Percentiles rank a stretch among this genome's conserved stretches.
These are phyloP conservation scores for Candida odintsovae DNA, from an alignment of 805 yeast species.

Conservation along the genomic window DNA sequence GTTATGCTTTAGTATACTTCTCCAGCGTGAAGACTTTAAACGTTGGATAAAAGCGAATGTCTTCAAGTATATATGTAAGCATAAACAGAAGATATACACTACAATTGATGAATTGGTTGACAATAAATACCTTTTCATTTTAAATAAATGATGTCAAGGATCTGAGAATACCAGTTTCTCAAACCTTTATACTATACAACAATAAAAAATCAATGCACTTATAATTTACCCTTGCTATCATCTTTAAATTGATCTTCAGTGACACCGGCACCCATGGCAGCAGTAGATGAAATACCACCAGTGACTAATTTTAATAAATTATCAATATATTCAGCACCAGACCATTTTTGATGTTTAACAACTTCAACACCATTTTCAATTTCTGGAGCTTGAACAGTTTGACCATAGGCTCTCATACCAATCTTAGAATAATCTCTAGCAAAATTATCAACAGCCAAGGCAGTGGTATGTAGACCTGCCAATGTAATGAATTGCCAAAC, in stretches of 20 bases:
- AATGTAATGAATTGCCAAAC: slow-evolving; percentile 97
- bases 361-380: slow-evolving; percentile 88
- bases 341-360: slow-evolving; percentile 97
- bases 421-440: slow-evolving; percentile 68
- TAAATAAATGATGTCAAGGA: background rate
- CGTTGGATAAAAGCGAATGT: too few relatives aligned
- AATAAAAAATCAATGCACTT: background rate
- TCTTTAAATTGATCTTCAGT: slow-evolving; percentile 91
- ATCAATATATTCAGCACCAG: slow-evolving; percentile 96
- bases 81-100: too few relatives aligned
- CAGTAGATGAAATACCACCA: slow-evolving; percentile 92
- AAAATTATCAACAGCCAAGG: slow-evolving; percentile 83
- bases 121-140: slow-evolving; percentile 24
- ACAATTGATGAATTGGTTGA: too few relatives aligned
- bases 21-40: too few relatives aligned
- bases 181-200: slow-evolving; percentile 1
- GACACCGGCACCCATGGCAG: slow-evolving; percentile 98
- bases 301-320: slow-evolving; percentile 82
- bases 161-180: background rate
- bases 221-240: slow-evolving; percentile 8
- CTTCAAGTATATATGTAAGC: too few relatives aligned
- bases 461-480: slow-evolving; percentile 96
- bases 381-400: slow-evolving; percentile 79
- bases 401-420: slow-evolving; percentile 97
- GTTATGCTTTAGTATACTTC: too few relatives aligned